Conservation (phyloP, 441 rosid genomes). For the Jatropha multifida region DNA sequence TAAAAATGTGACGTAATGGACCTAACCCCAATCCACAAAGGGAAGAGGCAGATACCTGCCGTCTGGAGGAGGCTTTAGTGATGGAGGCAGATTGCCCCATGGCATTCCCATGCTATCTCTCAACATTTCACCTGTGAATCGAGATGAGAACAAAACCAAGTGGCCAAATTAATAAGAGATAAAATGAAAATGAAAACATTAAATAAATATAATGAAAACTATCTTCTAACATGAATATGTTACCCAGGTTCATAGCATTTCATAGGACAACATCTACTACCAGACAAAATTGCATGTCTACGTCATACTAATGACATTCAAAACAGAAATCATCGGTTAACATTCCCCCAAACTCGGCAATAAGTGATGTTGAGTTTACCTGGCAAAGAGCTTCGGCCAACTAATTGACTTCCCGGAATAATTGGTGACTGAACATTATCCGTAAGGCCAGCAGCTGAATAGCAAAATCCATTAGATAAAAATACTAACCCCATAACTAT, state of each 20-base stretch:
- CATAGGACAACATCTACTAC: not conserved
- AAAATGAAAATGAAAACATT: not conserved
- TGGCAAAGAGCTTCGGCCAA: constrained; percentile 27
- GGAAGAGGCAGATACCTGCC: constrained; percentile 67
- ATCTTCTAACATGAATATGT: not conserved
- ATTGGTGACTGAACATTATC: constrained; percentile 20
- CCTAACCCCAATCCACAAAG: constrained; percentile 82
- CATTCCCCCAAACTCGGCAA: not conserved
- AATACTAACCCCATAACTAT: not conserved
- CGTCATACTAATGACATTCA: not conserved
- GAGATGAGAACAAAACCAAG: constrained; percentile 5
- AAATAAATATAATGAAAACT: not conserved
- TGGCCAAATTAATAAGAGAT: not conserved
- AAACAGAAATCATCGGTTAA: constrained; percentile 6
- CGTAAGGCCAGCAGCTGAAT: constrained; percentile 17
- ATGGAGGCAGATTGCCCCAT: constrained; percentile 86
- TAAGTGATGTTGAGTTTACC: constrained; percentile 21
- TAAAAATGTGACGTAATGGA: not conserved
- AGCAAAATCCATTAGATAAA: not conserved
- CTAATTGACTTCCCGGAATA: constrained; percentile 27
- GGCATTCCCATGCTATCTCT: constrained; percentile 45
- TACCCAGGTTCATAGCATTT: not conserved
- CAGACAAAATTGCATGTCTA: not conserved
- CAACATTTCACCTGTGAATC: constrained; percentile 41
- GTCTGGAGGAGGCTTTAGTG: constrained; percentile 83